phyloP scores from a whole-genome alignment of 768 basidiomycete species.

The Macrolepiota fuliginosa region DNA sequence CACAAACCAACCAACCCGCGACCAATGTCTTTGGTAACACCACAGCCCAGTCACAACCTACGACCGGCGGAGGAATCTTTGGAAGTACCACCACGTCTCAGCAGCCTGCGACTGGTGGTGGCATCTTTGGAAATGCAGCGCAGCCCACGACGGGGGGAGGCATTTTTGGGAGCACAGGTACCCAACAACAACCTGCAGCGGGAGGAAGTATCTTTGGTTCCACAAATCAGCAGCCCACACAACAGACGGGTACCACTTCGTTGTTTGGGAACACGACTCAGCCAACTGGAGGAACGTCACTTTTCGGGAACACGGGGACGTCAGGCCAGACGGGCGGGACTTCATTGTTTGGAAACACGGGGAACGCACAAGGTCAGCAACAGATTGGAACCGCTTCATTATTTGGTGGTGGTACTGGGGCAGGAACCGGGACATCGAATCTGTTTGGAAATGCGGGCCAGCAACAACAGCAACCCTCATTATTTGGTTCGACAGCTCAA shows the following conservation, averaged over 20 bases:
- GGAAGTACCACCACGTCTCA: constrained; percentile 28
- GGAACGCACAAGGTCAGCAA: background rate
- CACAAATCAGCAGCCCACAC: constrained; percentile 31
- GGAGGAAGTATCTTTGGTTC: constrained; percentile 31
- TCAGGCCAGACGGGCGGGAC: constrained; percentile 21
- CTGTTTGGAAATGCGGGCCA: constrained; percentile 10
- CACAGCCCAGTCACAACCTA: constrained; percentile 13
- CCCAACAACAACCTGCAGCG: constrained; percentile 20
- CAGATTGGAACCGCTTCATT: constrained; percentile 18
- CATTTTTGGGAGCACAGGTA: constrained; percentile 24
- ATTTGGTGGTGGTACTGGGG: constrained; percentile 22
- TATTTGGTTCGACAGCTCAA: constrained; percentile 28
- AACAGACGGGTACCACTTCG: constrained; percentile 19
- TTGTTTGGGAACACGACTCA: constrained; percentile 16
- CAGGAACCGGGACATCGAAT: constrained; percentile 10
- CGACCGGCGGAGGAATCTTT: constrained; percentile 25
- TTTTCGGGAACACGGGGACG: constrained; percentile 10
- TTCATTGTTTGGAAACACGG: constrained; percentile 10
- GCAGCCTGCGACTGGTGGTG: constrained; percentile 20
- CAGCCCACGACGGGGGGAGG: constrained; percentile 18
- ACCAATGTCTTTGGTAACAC: constrained; percentile 23
- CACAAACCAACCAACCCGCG: constrained; percentile 12
- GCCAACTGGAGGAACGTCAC: background rate
- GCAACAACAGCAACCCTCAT: constrained; percentile 23
- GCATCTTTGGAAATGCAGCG: constrained; percentile 32